Conservation (phyloP, 306 rosid species). For the Castanea mollissima region DNA sequence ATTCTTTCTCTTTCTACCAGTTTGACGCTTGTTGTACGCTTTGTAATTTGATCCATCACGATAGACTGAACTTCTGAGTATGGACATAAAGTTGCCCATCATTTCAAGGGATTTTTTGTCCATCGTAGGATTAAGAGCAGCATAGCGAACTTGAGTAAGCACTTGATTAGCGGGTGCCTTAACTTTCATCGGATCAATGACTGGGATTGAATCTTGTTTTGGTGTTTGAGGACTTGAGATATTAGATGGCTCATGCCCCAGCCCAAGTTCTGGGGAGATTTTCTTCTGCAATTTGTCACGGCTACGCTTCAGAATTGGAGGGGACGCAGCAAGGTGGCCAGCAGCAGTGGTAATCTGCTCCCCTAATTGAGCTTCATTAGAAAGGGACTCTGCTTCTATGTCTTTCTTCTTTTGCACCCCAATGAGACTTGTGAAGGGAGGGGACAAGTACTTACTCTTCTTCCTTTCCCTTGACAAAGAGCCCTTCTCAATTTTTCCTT, state of each 20-base stretch:
- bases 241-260: conserved; percentile 17
- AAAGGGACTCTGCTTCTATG: conserved; percentile 22
- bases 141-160: conserved; percentile 40
- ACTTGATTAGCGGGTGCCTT: conserved; percentile 38
- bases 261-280: conserved; percentile 15
- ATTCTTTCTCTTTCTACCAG: conserved; percentile 56
- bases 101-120: conserved; percentile 30
- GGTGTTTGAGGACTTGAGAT: conserved; percentile 28
- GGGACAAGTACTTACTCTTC: conserved; percentile 84
- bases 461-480: conserved; percentile 58
- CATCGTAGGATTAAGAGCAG: conserved; percentile 41
- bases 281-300: conserved; percentile 27
- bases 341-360: conserved; percentile 26
- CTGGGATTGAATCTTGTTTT: conserved; percentile 24
- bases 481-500: conserved; percentile 32
- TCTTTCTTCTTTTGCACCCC: conserved; percentile 32
- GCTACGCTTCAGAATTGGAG: conserved; percentile 19
- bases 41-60: conserved; percentile 39
- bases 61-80: conserved; percentile 57
- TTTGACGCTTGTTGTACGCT: conserved; percentile 27
- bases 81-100: conserved; percentile 39
- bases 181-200: conserved; percentile 42
- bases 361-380: conserved; percentile 23
- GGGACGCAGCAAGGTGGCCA: conserved; percentile 19
- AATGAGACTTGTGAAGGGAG: conserved; percentile 64